Base-by-base conservation (phyloP, 1,284 basidiomycete genomes). In the Flammula alnicola region DNA sequence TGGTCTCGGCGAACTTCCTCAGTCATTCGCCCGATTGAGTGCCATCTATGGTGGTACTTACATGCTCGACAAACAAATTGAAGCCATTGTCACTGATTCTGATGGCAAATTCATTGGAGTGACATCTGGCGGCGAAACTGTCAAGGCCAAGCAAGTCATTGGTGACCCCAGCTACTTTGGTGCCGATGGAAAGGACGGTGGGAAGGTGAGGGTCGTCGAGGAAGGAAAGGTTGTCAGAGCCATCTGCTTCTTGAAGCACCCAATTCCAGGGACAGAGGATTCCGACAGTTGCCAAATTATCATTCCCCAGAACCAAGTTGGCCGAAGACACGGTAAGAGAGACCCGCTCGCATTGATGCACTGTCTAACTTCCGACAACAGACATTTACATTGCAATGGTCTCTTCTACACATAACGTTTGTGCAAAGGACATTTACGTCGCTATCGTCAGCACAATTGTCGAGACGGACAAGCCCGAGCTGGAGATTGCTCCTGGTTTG, bases 1-100 rank as follows among this genome's bases (percentile, higher is more conserved):
- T 72, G 97, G 97, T 58, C 90, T 99, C 44, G 97, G 97, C 61
- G 97, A 99, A 73, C 88, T 99, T 42, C 97, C 97, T 16, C 97
- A 99, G 69, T 94, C 96, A 2, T 99, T 99, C 66, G 97, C 97
- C 12, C 94, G 97, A 67, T 81, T 98, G 50, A 95, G 92, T 58
- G 97, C 97, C 61, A 98, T 99, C 69, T 98, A 99, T 69, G 97
- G 97, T 47, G 97, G 97, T 45, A 99, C 97, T 12, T 99, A 99
- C 78, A 99, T 99, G 97, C 88, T 99, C 51, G 95, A 98, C 80
- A 99, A 99, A 77, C 80, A 80, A 51, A 90, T 98, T 62, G 88
- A 98, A 58, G 85, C 93, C 69, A 94, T 99, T 63, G 88, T 98
- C 54, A 90, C 89, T 42, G 91, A 89, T 65, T 65, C 74, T 7